phyloP scores from a whole-genome alignment of 352 stramenopile species.

The Globisporangium emineosum region DNA sequence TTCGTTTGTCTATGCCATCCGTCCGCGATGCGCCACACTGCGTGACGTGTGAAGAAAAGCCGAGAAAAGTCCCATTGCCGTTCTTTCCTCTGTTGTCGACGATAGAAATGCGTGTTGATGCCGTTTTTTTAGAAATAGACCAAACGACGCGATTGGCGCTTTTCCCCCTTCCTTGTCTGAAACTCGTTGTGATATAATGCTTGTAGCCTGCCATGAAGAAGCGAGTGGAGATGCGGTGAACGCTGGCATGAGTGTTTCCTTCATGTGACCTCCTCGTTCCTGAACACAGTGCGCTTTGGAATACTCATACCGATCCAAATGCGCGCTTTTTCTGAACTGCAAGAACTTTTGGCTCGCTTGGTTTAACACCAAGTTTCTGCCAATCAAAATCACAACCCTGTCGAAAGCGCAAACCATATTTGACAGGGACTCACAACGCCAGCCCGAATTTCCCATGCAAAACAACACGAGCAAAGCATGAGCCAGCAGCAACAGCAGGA shows the following conservation, averaged over 20 bases:
- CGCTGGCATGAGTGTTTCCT: no score
- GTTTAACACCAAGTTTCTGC: not conserved
- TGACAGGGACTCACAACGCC: not conserved
- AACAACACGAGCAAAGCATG: not conserved
- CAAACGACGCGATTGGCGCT: constrained; percentile 20
- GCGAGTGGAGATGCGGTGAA: no score
- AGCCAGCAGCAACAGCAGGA: constrained; percentile 9
- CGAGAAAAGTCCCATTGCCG: constrained; percentile 26
- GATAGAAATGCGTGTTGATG: not conserved
- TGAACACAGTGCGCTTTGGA: no score
- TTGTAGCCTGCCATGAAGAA: no score
- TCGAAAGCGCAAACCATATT: not conserved
- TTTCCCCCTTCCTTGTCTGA: no score
- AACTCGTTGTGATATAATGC: no score
- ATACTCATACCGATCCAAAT: no score
- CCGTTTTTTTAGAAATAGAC: constrained; percentile 7
- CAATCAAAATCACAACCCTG: not conserved
- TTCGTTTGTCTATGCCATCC: not conserved
- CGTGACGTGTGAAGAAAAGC: not conserved
- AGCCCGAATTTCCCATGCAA: not conserved
- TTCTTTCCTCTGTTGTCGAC: constrained; percentile 13
- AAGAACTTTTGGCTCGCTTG: no score
- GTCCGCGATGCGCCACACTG: not conserved
- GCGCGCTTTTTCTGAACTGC: no score
- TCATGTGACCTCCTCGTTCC: no score